A percentile compares a stretch with the other conserved stretches of the same genome.
Evolutionary conservation across 2,329 filamentous ascomycete genomes (phyloP).

Genomic region (Periglandula ipomoeae): DNA sequence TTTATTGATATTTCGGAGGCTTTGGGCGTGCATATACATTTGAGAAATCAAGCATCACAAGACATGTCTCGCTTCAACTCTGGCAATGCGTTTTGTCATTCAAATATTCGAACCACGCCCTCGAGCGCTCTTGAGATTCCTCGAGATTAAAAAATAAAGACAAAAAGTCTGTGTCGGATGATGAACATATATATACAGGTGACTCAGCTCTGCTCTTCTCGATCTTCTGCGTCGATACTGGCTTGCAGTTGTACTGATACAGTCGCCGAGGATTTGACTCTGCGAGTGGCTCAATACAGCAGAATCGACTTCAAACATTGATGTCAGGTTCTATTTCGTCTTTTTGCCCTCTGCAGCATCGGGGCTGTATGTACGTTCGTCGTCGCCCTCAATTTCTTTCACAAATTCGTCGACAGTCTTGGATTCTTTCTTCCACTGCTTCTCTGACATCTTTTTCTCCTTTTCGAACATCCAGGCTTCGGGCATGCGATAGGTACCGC

Average conservation of each 20-base stretch:
- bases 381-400: slow-evolving; percentile 56
- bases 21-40: background rate
- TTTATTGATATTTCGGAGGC: background rate
- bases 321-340: slow-evolving; percentile 8
- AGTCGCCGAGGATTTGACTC: background rate
- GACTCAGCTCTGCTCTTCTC: background rate
- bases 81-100: background rate
- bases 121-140: too few relatives aligned
- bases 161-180: too few relatives aligned
- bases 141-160: too few relatives aligned
- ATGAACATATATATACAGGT: too few relatives aligned
- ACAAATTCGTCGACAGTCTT: slow-evolving; percentile 66
- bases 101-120: background rate
- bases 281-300: too few relatives aligned
- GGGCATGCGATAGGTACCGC: too few relatives aligned
- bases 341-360: slow-evolving; percentile 13
- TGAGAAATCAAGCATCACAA: background rate
- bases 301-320: too few relatives aligned
- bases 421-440: too few relatives aligned
- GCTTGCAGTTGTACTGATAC: background rate
- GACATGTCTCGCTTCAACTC: background rate
- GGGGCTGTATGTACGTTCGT: slow-evolving; percentile 38
- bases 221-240: background rate
- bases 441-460: too few relatives aligned
- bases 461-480: too few relatives aligned